phyloP scores from a whole-genome alignment of 768 basidiomycete genomes.

The Goffeauzyma gilvescens region DNA sequence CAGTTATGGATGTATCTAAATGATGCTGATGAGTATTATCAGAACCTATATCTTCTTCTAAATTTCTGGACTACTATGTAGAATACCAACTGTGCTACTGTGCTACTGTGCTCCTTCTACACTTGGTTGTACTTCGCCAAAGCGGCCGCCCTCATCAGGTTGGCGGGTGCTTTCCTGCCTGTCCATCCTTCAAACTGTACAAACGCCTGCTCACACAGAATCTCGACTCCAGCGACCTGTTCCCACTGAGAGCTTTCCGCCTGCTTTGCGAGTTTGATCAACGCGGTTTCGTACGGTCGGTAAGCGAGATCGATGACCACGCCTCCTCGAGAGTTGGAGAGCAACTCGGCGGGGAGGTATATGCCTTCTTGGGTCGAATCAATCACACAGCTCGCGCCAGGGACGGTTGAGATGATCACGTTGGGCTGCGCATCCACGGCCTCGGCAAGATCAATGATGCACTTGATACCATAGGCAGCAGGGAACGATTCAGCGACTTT shows the following conservation, averaged over 20 bases:
- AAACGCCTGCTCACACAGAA: constrained; percentile 28
- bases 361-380: constrained; percentile 34
- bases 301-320: constrained; percentile 89
- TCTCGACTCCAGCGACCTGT: constrained; percentile 26
- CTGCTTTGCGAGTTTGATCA: constrained; percentile 48
- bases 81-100: no score
- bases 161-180: constrained; percentile 21
- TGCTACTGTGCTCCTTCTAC: no score
- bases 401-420: constrained; percentile 77
- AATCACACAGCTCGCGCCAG: constrained; percentile 42
- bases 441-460: constrained; percentile 42
- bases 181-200: constrained; percentile 29
- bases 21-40: no score
- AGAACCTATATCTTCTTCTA: no score
- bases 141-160: constrained; percentile 22
- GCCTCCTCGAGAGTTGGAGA: constrained; percentile 43
- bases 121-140: constrained; percentile 18
- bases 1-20: no score
- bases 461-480: constrained; percentile 40
- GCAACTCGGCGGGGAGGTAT: constrained; percentile 42
- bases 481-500: constrained; percentile 53
- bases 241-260: constrained; percentile 18
- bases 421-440: constrained; percentile 42
- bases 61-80: no score
- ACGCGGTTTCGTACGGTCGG: constrained; percentile 63